Evolutionary conservation across 192 early-diverging fungal species (phyloP), one percentile per base, ranked within the genome.

Genomic region (Coemansia sp.): DNA sequence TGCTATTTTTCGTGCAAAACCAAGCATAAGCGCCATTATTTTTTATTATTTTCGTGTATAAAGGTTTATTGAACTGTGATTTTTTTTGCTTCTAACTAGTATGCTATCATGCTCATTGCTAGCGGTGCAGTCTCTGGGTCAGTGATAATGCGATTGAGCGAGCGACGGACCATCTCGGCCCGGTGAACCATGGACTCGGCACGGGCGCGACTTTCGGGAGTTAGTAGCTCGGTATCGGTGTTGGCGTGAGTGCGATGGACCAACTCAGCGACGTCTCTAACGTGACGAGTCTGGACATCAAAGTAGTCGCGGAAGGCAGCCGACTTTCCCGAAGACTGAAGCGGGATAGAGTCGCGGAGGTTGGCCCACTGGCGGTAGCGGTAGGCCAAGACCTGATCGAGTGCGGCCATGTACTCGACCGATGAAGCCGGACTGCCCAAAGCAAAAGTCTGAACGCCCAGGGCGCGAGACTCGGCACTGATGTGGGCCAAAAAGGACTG

Each of bases 341-440:
- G 91, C 54, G 93, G 90, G 59, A 94, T 92, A 63, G 95, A 93
- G 79, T 92, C 90, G 78, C 94, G 94, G 36, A 94, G 90, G 73
- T 95, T 94, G 72, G 86, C 90, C 95, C 95, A 96, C 74, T 96
- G 95, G 24, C 93, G 88, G 77, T 91, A 87, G 59, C 95, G 82
- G 80, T 95, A 97, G 10, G 91, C 91, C 31, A 93, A 86, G 31
- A 94, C 90, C 79, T 93, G 92, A 69, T 93, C 93, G 18, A 97
- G 88, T 38, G 91, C 90, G 5, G 87, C 82, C n/a, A 95, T 76
- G 72, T 92, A 95, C 20, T 90, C 75, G 15, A 91, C 92, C 59
- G 85, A 68, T 2, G 89, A 89, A 51, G 88, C 87, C 36, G 88
- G 63, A 42, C 91, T 86, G 49, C 82, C 71, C 77, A 90, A 71